phyloP scores from a whole-genome alignment of 164 flowering plant genomes.

The Nymphaea thermarum region DNA sequence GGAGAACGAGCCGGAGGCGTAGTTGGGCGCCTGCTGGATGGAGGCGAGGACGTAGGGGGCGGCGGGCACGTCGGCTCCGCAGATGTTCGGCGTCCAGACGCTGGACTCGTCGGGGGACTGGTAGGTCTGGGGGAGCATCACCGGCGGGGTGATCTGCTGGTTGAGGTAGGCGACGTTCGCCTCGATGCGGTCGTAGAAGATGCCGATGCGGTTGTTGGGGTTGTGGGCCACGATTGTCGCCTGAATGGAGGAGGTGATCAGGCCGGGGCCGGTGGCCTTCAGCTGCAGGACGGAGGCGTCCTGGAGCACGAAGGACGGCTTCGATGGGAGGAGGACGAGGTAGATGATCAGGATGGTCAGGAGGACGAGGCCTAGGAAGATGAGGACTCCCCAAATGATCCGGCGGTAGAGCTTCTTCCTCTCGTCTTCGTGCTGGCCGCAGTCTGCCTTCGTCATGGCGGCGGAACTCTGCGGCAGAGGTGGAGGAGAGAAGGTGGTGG shows the following conservation, averaged over 20 bases:
- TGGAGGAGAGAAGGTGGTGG: no score
- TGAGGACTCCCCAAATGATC: not conserved
- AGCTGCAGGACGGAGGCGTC: conserved; percentile 66
- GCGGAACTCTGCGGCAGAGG: no score
- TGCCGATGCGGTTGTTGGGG: conserved; percentile 52
- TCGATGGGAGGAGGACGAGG: conserved; percentile 22
- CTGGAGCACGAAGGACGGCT: conserved; percentile 50
- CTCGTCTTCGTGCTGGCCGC: conserved; percentile 6
- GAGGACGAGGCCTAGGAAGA: conserved; percentile 11
- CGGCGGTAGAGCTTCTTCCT: not conserved
- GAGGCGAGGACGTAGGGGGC: conserved; percentile 45
- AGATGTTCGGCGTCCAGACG: conserved; percentile 61
- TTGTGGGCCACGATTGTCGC: conserved; percentile 51
- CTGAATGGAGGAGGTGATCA: conserved; percentile 42
- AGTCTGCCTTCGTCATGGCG: conserved; percentile 3
- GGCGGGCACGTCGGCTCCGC: conserved; percentile 43
- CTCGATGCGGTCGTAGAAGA: conserved; percentile 63
- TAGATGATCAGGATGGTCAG: conserved; percentile 18
- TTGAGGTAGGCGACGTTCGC: conserved; percentile 42
- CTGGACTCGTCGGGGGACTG: conserved; percentile 52
- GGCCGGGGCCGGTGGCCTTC: conserved; percentile 43
- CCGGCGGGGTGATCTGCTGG: conserved; percentile 58
- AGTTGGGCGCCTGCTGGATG: conserved; percentile 24
- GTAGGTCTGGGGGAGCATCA: conserved; percentile 34
- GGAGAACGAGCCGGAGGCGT: conserved; percentile 22